Evolutionary conservation across 495 filamentous ascomycete species (phyloP).

Genomic region (Aspergillus leporis): DNA sequence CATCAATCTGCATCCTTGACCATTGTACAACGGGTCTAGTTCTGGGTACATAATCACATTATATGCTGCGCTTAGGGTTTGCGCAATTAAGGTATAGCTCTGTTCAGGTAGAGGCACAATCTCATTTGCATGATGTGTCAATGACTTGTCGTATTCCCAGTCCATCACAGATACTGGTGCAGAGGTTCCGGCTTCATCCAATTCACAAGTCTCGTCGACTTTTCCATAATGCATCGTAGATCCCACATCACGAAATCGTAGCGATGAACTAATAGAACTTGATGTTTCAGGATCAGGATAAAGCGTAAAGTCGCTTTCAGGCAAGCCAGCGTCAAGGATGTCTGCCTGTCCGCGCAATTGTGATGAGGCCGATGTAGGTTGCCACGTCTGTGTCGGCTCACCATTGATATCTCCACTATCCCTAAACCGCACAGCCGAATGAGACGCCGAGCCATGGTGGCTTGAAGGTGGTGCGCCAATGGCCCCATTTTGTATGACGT

Average conservation of each 20-base stretch:
- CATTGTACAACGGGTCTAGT: not conserved
- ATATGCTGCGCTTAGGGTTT: slow-evolving; percentile 22
- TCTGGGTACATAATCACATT: slow-evolving; percentile 17
- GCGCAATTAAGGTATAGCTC: slow-evolving; percentile 13
- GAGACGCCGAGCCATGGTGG: not conserved
- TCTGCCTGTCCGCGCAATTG: not conserved
- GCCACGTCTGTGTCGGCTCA: not conserved
- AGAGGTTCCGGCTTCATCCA: not conserved
- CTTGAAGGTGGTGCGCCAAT: not conserved
- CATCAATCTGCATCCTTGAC: not conserved
- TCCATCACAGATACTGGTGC: not conserved
- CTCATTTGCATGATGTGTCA: not conserved
- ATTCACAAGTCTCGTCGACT: not conserved
- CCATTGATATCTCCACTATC: not conserved
- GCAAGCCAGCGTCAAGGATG: not conserved
- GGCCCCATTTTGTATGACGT: not conserved
- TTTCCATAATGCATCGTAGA: not conserved
- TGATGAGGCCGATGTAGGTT: not conserved
- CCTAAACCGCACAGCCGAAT: not conserved
- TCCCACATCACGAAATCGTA: not conserved
- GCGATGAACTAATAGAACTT: not conserved
- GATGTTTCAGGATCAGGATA: not conserved
- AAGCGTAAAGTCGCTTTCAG: not conserved
- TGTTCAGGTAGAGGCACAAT: not conserved
- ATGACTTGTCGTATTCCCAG: not conserved